Evolutionary conservation across 352 stramenopile species (phyloP).

Genomic region (Phytophthora sansomeana): DNA sequence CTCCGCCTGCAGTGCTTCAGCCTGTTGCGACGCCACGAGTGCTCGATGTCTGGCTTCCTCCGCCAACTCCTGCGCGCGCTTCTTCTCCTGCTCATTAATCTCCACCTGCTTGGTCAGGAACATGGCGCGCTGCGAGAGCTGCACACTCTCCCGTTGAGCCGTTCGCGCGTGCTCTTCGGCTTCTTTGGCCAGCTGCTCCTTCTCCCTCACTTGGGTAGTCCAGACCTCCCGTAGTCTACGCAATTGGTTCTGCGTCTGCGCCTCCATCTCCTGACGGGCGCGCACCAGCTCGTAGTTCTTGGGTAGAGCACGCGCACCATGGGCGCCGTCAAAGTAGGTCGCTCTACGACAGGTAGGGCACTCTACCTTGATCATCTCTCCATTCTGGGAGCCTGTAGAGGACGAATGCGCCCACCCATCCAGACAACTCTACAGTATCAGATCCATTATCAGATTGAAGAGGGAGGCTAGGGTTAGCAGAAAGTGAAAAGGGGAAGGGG

Average conservation of each 20-base stretch:
- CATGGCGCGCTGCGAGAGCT: slow-evolving; percentile 70
- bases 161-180: slow-evolving; percentile 75
- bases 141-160: slow-evolving; percentile 77
- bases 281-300: slow-evolving; percentile 90
- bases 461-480: slow-evolving; percentile 6
- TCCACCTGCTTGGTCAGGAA: slow-evolving; percentile 82
- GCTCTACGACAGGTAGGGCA: slow-evolving; percentile 77
- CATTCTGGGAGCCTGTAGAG: slow-evolving; percentile 23
- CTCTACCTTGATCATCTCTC: slow-evolving; percentile 51
- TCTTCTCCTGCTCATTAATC: slow-evolving; percentile 88
- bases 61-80: slow-evolving; percentile 67
- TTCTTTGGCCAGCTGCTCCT: slow-evolving; percentile 73
- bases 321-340: slow-evolving; percentile 53
- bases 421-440: slow-evolving; percentile 53
- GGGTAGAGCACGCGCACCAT: slow-evolving; percentile 63
- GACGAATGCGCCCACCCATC: slow-evolving; percentile 60
- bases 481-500: slow-evolving; percentile 4
- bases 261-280: slow-evolving; percentile 86
- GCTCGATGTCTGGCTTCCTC: slow-evolving; percentile 71
- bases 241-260: slow-evolving; percentile 68
- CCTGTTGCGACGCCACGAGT: slow-evolving; percentile 68
- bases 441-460: slow-evolving; percentile 12
- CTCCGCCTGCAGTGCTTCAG: slow-evolving; percentile 76
- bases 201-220: slow-evolving; percentile 73
- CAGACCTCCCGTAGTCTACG: slow-evolving; percentile 57